Percentiles rank a stretch among this genome's conserved stretches.
These are phyloP conservation scores for Beta corolliflora DNA, from an alignment of 179 eudicot genomes.

Conservation along the genomic window DNA sequence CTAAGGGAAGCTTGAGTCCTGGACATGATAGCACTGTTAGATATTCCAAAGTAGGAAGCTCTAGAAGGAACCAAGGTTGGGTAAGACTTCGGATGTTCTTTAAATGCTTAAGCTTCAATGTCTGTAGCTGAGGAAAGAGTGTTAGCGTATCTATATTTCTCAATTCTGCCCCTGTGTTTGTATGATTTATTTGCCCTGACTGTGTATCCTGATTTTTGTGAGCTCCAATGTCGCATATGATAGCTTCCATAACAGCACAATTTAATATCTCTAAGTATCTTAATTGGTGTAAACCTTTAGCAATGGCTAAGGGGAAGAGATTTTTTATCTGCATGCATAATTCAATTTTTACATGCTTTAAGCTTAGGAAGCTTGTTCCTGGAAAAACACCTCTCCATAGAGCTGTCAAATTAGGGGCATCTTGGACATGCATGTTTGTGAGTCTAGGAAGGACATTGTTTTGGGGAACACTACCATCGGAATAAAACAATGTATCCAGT, in stretches of 20 bases:
- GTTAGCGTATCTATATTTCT: not conserved
- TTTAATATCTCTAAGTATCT: slow-evolving; percentile 29
- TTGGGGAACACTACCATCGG: slow-evolving; percentile 1
- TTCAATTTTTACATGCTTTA: slow-evolving; percentile 26
- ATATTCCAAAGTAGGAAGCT: slow-evolving; percentile 24
- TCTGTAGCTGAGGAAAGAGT: slow-evolving; percentile 25
- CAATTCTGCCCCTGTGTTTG: not conserved
- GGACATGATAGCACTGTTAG: slow-evolving; percentile 25
- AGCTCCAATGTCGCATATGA: too few relatives aligned
- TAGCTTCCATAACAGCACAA: slow-evolving; percentile 24
- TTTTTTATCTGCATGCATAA: slow-evolving; percentile 17
- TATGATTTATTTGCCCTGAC: not conserved
- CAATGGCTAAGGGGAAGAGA: slow-evolving; percentile 27
- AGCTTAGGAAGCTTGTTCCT: slow-evolving; percentile 24
- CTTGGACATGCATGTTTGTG: slow-evolving; percentile 21
- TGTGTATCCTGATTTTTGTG: not conserved
- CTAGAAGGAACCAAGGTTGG: slow-evolving; percentile 13
- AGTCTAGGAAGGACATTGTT: not conserved
- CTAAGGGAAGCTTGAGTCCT: slow-evolving; percentile 24
- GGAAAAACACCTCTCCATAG: slow-evolving; percentile 28
- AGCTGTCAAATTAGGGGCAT: slow-evolving; percentile 24
- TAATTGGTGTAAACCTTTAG: slow-evolving; percentile 24
- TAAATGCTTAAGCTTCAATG: slow-evolving; percentile 19
- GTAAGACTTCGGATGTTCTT: slow-evolving; percentile 18
- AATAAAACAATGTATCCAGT: too few relatives aligned